Evolutionary conservation across 768 basidiomycete genomes (phyloP).

Genomic region (Macrolepiota fuliginosa): DNA sequence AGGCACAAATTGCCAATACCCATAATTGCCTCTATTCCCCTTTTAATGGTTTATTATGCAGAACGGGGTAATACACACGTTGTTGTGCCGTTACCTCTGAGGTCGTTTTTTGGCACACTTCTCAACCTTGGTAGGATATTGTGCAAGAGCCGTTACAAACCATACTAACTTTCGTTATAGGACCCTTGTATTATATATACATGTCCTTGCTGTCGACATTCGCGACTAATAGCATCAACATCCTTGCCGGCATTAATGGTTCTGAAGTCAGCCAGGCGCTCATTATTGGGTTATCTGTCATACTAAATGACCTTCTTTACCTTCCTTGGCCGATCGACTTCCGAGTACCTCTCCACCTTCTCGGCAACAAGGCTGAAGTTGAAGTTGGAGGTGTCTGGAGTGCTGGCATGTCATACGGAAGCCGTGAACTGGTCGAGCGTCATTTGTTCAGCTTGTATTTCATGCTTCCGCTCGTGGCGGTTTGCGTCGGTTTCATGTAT

Average conservation of each 20-base stretch:
- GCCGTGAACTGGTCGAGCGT: conserved; percentile 82
- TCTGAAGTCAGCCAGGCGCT: conserved; percentile 93
- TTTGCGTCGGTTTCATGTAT: conserved; percentile 87
- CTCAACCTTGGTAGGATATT: conserved; percentile 77
- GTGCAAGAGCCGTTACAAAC: neutral
- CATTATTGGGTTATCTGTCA: conserved; percentile 87
- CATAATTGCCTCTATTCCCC: conserved; percentile 90
- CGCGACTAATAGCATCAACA: conserved; percentile 97
- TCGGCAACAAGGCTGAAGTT: conserved; percentile 63
- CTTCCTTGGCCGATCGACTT: conserved; percentile 86
- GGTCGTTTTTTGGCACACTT: conserved; percentile 69
- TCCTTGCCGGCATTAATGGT: conserved; percentile 96
- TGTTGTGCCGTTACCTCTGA: conserved; percentile 84
- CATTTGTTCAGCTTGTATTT: conserved; percentile 97
- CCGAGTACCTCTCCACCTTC: conserved; percentile 65
- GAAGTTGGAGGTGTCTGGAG: conserved; percentile 79
- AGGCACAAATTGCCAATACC: conserved; percentile 97
- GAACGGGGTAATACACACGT: conserved; percentile 92
- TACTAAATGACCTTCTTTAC: conserved; percentile 90
- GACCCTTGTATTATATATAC: conserved; percentile 93
- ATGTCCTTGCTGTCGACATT: conserved; percentile 97
- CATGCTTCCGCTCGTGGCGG: conserved; percentile 92
- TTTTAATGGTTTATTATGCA: conserved; percentile 95
- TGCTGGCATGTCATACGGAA: conserved; percentile 85
- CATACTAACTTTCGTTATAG: conserved; percentile 35